A percentile compares a stretch with the other conserved stretches of the same genome.
phyloP scores from a whole-genome alignment of 441 rosid species.

The Bocquillonia castaneifolia region DNA sequence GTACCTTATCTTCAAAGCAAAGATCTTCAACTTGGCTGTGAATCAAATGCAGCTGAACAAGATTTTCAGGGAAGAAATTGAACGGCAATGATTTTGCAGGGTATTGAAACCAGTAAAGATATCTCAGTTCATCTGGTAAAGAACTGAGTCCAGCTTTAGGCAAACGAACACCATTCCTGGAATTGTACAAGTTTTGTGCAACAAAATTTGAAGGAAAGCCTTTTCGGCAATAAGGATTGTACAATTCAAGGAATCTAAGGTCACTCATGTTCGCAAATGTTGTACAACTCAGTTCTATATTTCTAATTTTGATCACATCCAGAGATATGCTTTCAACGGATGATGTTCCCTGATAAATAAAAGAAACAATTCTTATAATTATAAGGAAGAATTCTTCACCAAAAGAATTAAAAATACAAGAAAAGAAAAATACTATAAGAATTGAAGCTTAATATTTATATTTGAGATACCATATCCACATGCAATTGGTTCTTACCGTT shows the following conservation, averaged over 20 bases:
- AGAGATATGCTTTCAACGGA: constrained; percentile 9
- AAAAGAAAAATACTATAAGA: not conserved
- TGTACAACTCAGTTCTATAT: not conserved
- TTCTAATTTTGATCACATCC: not conserved
- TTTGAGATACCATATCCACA: not conserved
- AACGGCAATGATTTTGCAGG: not conserved
- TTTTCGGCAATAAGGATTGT: not conserved
- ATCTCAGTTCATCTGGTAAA: not conserved
- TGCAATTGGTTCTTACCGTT: not conserved
- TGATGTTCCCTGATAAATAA: constrained; percentile 1
- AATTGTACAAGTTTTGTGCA: not conserved
- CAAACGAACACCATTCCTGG: not conserved
- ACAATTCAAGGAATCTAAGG: constrained; percentile 13
- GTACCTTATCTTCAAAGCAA: not conserved
- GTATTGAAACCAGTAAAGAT: not conserved
- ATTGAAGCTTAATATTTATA: not conserved
- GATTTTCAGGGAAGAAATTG: not conserved
- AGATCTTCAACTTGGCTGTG: not conserved
- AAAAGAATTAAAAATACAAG: not conserved
- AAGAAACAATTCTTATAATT: not conserved
- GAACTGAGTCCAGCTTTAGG: not conserved
- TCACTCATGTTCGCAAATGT: constrained; percentile 2
- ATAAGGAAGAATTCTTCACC: too few relatives aligned
- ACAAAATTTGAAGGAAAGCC: not conserved
- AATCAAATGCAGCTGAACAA: not conserved